These are phyloP conservation scores for Umbilicus rupestris DNA, from an alignment of 164 flowering plant genomes.

Conservation along the genomic window DNA sequence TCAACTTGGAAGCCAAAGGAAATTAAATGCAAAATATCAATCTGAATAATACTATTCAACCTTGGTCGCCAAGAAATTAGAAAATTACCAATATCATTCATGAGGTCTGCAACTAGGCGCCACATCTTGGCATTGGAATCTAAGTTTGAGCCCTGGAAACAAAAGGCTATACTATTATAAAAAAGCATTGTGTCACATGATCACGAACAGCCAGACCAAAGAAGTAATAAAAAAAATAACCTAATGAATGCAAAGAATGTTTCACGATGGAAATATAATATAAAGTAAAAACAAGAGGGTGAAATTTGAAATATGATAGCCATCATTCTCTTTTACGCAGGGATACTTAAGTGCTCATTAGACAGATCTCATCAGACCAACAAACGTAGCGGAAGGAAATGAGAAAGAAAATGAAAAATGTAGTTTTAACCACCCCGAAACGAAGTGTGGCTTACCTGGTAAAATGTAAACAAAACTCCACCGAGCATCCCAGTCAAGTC, in stretches of 20 bases:
- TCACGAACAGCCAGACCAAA: not conserved
- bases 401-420: not conserved
- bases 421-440: not conserved
- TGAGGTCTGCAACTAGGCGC: slow-evolving; percentile 97
- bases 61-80: not conserved
- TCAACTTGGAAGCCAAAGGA: not conserved
- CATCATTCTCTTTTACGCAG: not conserved
- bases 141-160: slow-evolving; percentile 59
- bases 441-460: slow-evolving; percentile 48
- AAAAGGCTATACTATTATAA: not conserved
- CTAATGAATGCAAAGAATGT: not conserved
- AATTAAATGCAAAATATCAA: not conserved
- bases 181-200: not conserved
- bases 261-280: too few relatives aligned
- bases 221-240: not conserved
- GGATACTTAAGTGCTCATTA: not conserved
- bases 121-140: slow-evolving; percentile 98
- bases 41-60: not conserved
- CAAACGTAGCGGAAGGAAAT: not conserved
- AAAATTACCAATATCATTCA: slow-evolving; percentile 92
- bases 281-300: not conserved
- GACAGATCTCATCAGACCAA: not conserved
- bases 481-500: slow-evolving; percentile 99
- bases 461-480: slow-evolving; percentile 86
- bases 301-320: not conserved